Percentiles rank a stretch among this genome's conserved stretches.
phyloP scores from a whole-genome alignment of 1,284 basidiomycete species.

The Tilletia setariae region DNA sequence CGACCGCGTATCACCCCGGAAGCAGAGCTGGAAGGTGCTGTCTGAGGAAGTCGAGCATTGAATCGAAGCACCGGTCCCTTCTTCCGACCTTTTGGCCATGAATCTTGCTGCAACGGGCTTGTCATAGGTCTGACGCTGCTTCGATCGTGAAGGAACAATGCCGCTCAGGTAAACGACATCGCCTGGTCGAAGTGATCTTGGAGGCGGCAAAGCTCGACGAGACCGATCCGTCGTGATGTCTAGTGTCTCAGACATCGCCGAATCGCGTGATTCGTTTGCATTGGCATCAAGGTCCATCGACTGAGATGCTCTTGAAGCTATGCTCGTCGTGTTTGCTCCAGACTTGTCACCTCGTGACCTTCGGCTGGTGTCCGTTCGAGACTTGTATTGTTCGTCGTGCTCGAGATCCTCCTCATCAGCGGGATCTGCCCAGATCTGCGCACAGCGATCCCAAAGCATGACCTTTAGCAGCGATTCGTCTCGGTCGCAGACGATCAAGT shows the following conservation, averaged over 20 bases:
- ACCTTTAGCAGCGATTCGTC: slow-evolving; percentile 7
- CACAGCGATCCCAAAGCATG: slow-evolving; percentile 12
- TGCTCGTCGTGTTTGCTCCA: background rate
- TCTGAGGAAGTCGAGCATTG: background rate
- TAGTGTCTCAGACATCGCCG: background rate
- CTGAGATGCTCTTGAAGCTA: background rate
- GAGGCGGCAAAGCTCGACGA: background rate
- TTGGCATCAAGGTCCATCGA: background rate
- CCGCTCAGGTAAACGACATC: slow-evolving; percentile 7
- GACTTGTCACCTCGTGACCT: background rate
- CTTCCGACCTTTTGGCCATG: background rate
- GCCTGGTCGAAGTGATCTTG: background rate
- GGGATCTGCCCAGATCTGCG: background rate
- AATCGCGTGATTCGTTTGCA: background rate
- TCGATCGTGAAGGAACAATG: background rate
- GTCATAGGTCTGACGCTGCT: background rate
- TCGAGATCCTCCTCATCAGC: slow-evolving; percentile 5
- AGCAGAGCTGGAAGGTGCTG: slow-evolving; percentile 12
- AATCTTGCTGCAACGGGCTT: background rate
- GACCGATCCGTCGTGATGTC: background rate
- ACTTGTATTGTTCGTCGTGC: background rate
- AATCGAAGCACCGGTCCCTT: background rate
- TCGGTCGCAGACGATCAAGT: slow-evolving; percentile 1
- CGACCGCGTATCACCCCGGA: background rate
- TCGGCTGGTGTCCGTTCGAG: background rate